phyloP scores from a whole-genome alignment of 2,329 filamentous ascomycete genomes.

The Claviceps humidiphila region DNA sequence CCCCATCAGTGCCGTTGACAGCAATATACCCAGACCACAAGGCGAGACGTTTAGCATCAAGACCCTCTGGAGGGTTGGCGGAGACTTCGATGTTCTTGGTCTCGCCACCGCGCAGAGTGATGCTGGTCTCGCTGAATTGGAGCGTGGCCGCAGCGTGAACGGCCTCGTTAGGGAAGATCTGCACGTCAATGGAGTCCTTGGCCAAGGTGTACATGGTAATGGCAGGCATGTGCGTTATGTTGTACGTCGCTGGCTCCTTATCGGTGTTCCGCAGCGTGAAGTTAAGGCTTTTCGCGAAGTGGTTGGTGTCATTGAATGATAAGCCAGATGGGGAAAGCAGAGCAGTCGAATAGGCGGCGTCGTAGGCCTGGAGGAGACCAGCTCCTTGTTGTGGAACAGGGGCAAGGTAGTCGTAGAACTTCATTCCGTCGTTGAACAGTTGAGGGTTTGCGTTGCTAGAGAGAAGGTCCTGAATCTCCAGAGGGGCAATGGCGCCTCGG shows the following conservation, averaged over 20 bases:
- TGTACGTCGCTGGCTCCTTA: conserved; percentile 33
- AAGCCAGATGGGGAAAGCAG: conserved; percentile 41
- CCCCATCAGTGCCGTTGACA: conserved; percentile 24
- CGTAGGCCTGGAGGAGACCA: conserved; percentile 46
- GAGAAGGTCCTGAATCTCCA: conserved; percentile 33
- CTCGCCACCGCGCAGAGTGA: conserved; percentile 3
- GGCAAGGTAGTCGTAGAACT: conserved; percentile 27
- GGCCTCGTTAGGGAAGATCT: conserved; percentile 32
- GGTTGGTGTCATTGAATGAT: conserved; percentile 50
- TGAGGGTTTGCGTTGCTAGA: conserved; percentile 35
- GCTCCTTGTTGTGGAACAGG: conserved; percentile 48
- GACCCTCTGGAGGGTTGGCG: conserved; percentile 1
- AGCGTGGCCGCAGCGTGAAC: conserved; percentile 25
- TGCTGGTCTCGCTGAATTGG: conserved; percentile 3
- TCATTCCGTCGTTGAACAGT: conserved; percentile 31
- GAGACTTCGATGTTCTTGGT: conserved; percentile 4
- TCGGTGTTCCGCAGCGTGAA: conserved; percentile 45
- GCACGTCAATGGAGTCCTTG: conserved; percentile 21
- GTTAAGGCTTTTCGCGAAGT: conserved; percentile 34
- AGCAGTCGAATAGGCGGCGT: conserved; percentile 41
- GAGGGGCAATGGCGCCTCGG: conserved; percentile 37
- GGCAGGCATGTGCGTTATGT: conserved; percentile 35
- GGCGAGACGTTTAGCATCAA: conserved; percentile 5
- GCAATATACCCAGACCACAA: conserved; percentile 8
- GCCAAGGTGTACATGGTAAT: conserved; percentile 38